phyloP scores from a whole-genome alignment of 495 filamentous ascomycete species.

The Cudoniella acicularis region DNA sequence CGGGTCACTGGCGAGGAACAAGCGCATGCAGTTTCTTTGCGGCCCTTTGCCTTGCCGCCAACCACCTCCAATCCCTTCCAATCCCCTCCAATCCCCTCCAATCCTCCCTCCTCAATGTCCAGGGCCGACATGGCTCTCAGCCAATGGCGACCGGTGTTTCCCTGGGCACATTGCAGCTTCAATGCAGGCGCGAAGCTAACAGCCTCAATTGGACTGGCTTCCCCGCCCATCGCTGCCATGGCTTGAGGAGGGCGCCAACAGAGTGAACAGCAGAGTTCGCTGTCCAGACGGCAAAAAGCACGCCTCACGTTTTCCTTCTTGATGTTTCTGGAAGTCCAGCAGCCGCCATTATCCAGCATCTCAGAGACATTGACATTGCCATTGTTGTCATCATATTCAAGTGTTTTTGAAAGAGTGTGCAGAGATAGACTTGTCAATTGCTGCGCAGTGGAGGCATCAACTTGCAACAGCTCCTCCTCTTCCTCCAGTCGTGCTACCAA shows the following conservation, averaged over 20 bases:
- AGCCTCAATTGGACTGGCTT: constrained; percentile 8
- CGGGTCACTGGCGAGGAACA: background rate
- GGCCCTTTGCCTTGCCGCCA: constrained; percentile 9
- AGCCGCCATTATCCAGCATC: background rate
- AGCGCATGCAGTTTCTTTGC: background rate
- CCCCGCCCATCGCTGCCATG: background rate
- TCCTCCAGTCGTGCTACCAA: background rate
- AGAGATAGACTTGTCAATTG: too few species aligned
- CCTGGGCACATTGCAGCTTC: constrained; percentile 13
- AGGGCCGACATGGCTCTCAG: background rate
- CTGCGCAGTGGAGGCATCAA: background rate
- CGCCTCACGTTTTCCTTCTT: background rate
- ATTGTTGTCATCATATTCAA: background rate
- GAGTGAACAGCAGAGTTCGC: too few species aligned
- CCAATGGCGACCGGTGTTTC: constrained; percentile 8
- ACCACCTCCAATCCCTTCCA: constrained; percentile 23
- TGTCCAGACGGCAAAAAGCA: background rate
- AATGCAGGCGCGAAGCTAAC: constrained; percentile 19
- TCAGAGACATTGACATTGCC: too few species aligned
- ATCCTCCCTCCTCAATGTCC: constrained; percentile 2
- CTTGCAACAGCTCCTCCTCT: background rate
- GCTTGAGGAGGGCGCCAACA: background rate
- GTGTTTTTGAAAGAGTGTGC: background rate
- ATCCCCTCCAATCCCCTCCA: constrained; percentile 10
- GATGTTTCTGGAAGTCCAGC: background rate